Percentiles rank a stretch among this genome's conserved stretches.
Evolutionary conservation across 2,329 filamentous ascomycete genomes (phyloP).

Genomic region (Fusarium sp.): DNA sequence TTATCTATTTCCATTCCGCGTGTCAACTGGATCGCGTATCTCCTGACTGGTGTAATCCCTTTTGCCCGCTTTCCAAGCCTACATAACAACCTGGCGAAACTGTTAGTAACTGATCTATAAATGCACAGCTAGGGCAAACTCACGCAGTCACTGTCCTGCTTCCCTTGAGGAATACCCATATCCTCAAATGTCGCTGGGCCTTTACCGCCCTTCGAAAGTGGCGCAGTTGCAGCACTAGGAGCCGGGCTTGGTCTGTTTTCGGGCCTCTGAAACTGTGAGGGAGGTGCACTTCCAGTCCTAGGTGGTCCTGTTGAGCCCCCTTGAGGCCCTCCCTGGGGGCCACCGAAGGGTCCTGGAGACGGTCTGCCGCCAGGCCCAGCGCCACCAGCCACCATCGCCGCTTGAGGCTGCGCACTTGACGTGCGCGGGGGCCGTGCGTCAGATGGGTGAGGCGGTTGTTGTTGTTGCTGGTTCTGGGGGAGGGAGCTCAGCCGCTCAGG

Average conservation of each 20-base stretch:
- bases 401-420: constrained; percentile 35
- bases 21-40: constrained; percentile 7
- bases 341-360: constrained; percentile 36
- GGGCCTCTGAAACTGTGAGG: constrained; percentile 44
- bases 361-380: constrained; percentile 38
- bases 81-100: constrained; percentile 43
- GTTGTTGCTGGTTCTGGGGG: constrained; percentile 37
- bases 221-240: constrained; percentile 49
- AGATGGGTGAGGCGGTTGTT: constrained; percentile 15
- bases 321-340: constrained; percentile 30
- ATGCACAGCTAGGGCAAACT: constrained; percentile 48
- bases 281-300: constrained; percentile 52
- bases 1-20: constrained; percentile 17
- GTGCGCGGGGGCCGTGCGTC: constrained; percentile 36
- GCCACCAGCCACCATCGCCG: constrained; percentile 31
- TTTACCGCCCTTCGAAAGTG: constrained; percentile 60
- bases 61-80: constrained; percentile 4
- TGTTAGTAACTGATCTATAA: constrained; percentile 2
- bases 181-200: constrained; percentile 97
- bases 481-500: constrained; percentile 49
- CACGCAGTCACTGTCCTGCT: constrained; percentile 92
- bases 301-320: constrained; percentile 29
- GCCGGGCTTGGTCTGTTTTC: constrained; percentile 45
- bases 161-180: constrained; percentile 90
- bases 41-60: neutral